Evolutionary conservation across 2,329 filamentous ascomycete genomes (phyloP).

Genomic region (Ceratocystis diversiconidia): DNA sequence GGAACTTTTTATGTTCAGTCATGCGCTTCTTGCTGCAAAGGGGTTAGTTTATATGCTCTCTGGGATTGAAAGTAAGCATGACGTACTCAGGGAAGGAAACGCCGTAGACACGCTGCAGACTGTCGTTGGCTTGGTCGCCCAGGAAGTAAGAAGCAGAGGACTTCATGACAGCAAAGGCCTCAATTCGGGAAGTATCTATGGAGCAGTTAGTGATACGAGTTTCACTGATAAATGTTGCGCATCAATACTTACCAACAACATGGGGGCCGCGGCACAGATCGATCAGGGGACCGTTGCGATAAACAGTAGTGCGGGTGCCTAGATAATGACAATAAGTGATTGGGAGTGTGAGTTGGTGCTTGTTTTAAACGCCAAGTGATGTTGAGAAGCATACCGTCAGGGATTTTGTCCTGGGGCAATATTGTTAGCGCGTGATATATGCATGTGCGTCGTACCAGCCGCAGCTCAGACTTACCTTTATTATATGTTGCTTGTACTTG

Average conservation of each 20-base stretch:
- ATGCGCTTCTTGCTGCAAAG: conserved; percentile 64
- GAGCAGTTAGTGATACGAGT: neutral
- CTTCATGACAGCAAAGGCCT: conserved; percentile 90
- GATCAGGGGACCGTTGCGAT: conserved; percentile 83
- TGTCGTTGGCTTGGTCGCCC: conserved; percentile 85
- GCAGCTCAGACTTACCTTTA: conserved; percentile 32
- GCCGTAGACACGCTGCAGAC: conserved; percentile 89
- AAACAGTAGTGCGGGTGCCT: conserved; percentile 66
- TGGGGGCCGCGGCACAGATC: conserved; percentile 93
- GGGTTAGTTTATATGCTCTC: conserved; percentile 8
- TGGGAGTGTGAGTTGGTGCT: neutral
- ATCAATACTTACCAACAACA: conserved; percentile 44
- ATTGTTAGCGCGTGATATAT: conserved; percentile 7
- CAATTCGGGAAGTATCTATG: conserved; percentile 71
- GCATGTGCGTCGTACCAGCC: too few species aligned
- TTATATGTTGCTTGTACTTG: conserved; percentile 97
- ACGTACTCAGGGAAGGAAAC: conserved; percentile 53
- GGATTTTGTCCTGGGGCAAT: conserved; percentile 56
- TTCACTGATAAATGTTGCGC: neutral
- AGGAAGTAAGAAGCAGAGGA: conserved; percentile 55
- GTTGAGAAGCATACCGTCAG: conserved; percentile 50
- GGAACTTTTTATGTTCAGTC: conserved; percentile 82
- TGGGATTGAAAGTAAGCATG: neutral
- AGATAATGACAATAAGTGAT: neutral
- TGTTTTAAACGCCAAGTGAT: neutral